These are phyloP conservation scores for Syzygium malaccense DNA, from an alignment of 441 rosid species.

Conservation along the genomic window DNA sequence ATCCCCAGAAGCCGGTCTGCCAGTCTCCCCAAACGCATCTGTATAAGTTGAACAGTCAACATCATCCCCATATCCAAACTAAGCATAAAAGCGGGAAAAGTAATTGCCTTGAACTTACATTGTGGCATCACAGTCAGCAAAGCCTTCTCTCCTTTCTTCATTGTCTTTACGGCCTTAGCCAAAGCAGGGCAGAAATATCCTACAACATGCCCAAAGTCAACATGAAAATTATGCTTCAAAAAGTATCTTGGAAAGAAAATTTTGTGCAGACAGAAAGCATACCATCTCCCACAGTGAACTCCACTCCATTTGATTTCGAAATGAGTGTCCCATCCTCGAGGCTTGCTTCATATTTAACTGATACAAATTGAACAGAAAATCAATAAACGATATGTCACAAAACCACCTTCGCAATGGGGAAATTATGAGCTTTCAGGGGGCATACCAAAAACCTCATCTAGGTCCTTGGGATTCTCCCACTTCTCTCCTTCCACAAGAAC, in stretches of 20 bases:
- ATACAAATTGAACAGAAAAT: neutral
- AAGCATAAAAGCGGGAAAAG: neutral
- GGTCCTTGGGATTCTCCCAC: constrained; percentile 83
- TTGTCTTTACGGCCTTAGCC: constrained; percentile 70
- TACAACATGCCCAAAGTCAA: neutral
- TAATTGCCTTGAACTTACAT: constrained; percentile 29
- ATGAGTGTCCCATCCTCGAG: constrained; percentile 73
- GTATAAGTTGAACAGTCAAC: neutral
- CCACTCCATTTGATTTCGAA: constrained; percentile 62
- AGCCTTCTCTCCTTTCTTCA: constrained; percentile 80
- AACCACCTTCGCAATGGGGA: neutral
- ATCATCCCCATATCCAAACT: neutral
- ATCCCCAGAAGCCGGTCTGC: constrained; percentile 42
- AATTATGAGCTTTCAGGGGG: neutral
- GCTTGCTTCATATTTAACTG: constrained; percentile 68
- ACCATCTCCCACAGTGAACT: constrained; percentile 67
- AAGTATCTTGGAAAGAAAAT: neutral
- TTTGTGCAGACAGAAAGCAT: neutral
- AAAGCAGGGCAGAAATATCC: constrained; percentile 79
- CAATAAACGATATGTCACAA: neutral
- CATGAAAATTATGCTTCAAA: neutral
- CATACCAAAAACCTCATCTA: constrained; percentile 80
- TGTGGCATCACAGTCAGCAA: constrained; percentile 75
- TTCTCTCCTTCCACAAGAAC: constrained; percentile 63
- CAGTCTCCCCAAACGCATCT: constrained; percentile 94